Evolutionary conservation across 352 stramenopile species (phyloP), one percentile per base, ranked within the genome.

Genomic region (Phytopythium litorale): DNA sequence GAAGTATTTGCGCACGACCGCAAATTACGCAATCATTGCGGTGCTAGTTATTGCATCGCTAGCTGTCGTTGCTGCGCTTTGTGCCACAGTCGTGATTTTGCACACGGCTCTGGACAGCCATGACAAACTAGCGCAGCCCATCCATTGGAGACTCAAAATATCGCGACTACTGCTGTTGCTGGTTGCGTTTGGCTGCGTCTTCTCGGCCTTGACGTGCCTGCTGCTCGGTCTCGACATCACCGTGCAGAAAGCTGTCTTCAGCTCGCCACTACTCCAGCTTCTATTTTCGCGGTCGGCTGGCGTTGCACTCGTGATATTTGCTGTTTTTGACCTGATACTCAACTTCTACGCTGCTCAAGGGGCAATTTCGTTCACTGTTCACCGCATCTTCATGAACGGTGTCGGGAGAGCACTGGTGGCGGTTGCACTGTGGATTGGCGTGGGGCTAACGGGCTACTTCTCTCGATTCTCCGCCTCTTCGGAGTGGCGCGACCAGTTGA

Each of bases 301-400:
- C 6, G 32, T 66, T 2, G 63, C 68, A 2, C 19, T 88, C 13
- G 53, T 87, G 28, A 13, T 70, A 18, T 82, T 72, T 42, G 68
- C 66, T 1, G 45, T 57, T 8, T 25, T 81, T 7, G 62, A 56
- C 2, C 30, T 83, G n/a, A n/a, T 62, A 16, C 54, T 76, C 13
- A 78, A 81, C 18, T 32, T 66, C 3, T 85, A 84, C 37, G 67
- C 72, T 1, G 52, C 68, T 2, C 71, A 73, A 58, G 74, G 68
- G 9, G 64, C 68, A 5, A 64, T 74, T 9, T 52, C 71, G 21
- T 67, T 73, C 55, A 73, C 67, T 16, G 68, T 87, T 12, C 73
- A 85, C 42, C 65, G 71, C 28, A 49, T 84, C 16, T 76, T 87
- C 58, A 65, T 88, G 52, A 76, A 83, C 37, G 65, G 66, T 37